These are phyloP conservation scores for Lachnellula suecica DNA, from an alignment of 2,329 filamentous ascomycete genomes.

Conservation along the genomic window DNA sequence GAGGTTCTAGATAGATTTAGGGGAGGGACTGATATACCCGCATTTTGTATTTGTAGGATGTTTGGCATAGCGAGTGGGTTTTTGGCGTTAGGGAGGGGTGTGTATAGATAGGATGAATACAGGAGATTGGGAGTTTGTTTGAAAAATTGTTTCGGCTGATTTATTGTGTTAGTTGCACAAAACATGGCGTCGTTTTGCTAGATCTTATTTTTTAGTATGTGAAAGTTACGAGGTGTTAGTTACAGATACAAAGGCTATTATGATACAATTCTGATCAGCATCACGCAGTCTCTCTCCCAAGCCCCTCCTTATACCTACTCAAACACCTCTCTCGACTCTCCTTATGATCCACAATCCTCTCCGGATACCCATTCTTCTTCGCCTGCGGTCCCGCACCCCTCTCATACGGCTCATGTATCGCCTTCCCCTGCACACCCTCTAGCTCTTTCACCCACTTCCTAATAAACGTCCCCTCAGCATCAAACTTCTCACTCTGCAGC, in stretches of 20 bases:
- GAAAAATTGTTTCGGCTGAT: too few relatives aligned
- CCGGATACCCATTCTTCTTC: constrained; percentile 69
- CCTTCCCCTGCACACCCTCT: constrained; percentile 58
- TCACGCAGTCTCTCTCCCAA: constrained; percentile 45
- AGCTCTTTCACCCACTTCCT: constrained; percentile 81
- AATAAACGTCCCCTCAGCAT: constrained; percentile 76
- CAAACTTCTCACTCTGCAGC: constrained; percentile 84
- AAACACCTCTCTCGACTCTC: constrained; percentile 65
- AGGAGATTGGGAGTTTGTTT: too few relatives aligned
- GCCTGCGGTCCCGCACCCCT: constrained; percentile 55
- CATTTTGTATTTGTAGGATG: too few relatives aligned
- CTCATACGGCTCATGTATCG: constrained; percentile 81
- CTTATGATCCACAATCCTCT: constrained; percentile 74
- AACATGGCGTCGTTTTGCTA: neutral
- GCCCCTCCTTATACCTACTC: constrained; percentile 66
- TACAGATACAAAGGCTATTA: too few relatives aligned
- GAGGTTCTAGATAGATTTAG: too few relatives aligned
- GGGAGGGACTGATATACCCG: too few relatives aligned
- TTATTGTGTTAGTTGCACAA: neutral
- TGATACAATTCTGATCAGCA: neutral
- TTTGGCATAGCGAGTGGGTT: neutral
- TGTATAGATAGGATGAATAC: neutral
- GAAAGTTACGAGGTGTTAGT: too few relatives aligned
- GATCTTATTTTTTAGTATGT: neutral
- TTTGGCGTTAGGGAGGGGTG: neutral